Base-by-base conservation (phyloP, 2,329 filamentous ascomycete genomes). In the Aspergillus intermedius region DNA sequence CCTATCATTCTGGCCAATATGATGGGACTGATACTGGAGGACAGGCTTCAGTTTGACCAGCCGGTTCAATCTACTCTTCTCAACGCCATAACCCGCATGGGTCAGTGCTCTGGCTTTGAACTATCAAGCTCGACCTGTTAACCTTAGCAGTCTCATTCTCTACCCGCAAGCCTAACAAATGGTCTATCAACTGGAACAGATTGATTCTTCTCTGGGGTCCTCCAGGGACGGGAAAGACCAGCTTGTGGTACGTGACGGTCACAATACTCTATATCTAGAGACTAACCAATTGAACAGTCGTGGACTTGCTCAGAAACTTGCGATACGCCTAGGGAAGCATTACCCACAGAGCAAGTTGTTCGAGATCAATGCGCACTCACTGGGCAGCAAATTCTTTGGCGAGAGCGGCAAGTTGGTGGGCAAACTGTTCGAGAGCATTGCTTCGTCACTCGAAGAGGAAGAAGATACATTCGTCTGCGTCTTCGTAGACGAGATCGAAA, bases 221-320 rank as follows among this genome's bases (percentile, higher is more conserved):
- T 4, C 91, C 91, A 2, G 91, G 91, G 66, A 97, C 91, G 10
- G 91, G 91, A 63, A 96, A 97, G 77, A 95, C 91, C 58, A 59
- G 55, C 28, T 28, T 61, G 3, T 59, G 55, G 49, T 55, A 49
- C 15, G 55, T 51, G 15, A 42, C 17, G 41, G 21, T 5, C 25
- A 23, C 4, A 9, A 10, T 8, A 19, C 17, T 21, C n/a, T 22
- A 19, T 10, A 19, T 19, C 15, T 4, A 3, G 2, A 3, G 17
- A 12, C 12, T 19, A 19, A 40, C 10, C 37, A 12, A 12, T 40
- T 23, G 19, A 22, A 6, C 45, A 68, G 66, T 47, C 69, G 73
- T 21, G 74, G 69, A 2, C 59, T 77, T 9, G 70, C 74, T 2
- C 75, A 78, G 52, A 77, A 77, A 54, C 63, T 77, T 7, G 68